phyloP scores from a whole-genome alignment of 495 filamentous ascomycete species.

The Elasticomyces elasticus region DNA sequence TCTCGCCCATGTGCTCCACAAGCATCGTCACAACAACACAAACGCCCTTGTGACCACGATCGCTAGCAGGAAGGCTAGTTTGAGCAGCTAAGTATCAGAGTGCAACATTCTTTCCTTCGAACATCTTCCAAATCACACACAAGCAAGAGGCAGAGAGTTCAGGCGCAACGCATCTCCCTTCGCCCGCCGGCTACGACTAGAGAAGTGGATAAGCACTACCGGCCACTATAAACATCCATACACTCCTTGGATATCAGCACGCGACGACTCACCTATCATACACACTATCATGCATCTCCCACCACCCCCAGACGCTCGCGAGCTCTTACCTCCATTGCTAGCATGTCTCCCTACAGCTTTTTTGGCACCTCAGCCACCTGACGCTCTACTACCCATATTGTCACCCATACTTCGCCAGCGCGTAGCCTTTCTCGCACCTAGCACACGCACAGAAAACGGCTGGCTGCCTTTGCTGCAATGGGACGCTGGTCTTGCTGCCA shows the following conservation, averaged over 20 bases:
- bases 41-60: not conserved
- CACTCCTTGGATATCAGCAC: no score
- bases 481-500: slow-evolving; percentile 56
- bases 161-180: not conserved
- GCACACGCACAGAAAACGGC: slow-evolving; percentile 51
- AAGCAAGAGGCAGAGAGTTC: not conserved
- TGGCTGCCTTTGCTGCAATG: slow-evolving; percentile 92
- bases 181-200: not conserved
- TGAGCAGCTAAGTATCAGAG: not conserved
- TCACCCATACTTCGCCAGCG: slow-evolving; percentile 88
- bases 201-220: slow-evolving; percentile 2
- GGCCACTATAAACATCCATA: not conserved
- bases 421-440: slow-evolving; percentile 59
- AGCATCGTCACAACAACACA: not conserved
- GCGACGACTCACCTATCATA: not conserved
- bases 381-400: slow-evolving; percentile 67
- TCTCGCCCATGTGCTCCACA: not conserved
- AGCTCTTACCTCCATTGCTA: slow-evolving; percentile 64
- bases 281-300: slow-evolving; percentile 28
- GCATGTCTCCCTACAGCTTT: slow-evolving; percentile 80
- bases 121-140: not conserved
- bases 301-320: slow-evolving; percentile 51
- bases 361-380: slow-evolving; percentile 64
- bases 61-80: not conserved
- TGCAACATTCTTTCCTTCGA: not conserved